Evolutionary conservation across 2,329 filamentous ascomycete genomes (phyloP), one percentile per base, ranked within the genome.

Genomic region (Geosmithia flava): DNA sequence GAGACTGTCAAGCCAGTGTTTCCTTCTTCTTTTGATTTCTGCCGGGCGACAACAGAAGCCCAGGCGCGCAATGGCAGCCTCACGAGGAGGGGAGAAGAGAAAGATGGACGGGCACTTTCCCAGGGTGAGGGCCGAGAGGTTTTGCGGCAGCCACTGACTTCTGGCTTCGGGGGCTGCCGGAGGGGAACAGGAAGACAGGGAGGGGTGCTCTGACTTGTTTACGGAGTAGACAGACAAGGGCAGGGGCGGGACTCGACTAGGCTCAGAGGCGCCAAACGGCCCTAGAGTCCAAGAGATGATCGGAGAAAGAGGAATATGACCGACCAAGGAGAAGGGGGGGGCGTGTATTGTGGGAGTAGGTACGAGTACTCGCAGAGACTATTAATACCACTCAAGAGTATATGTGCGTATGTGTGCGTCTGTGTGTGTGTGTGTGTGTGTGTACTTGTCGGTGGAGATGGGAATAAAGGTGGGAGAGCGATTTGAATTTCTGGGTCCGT

Each of bases 31-130:
- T 27, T 27, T 27, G 23, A 17, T n/a, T 44, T 27, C 44, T 41
- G 45, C 45, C 10, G 46, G 46, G 39, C 46, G 37, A 42, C 17
- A 37, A 19, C 10, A 33, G 27, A 47, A 37, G 45, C 49, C 49
- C 49, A 47, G 49, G 49, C 49, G 49, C 46, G 46, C 49, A 48
- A 42, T 20, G 46, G 42, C 49, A 48, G 49, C 47, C 47, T 48
- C 40, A 42, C 40, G 42, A 39, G 27, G 30, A n/a, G 46, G 27
- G 40, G 39, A 37, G 37, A 42, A 42, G 47, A 48, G 29, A 30
- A 41, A 40, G 42, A 48, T 29, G 30, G 47, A 45, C n/a, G 44
- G 40, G 19, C n/a, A 16, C 5, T n/a, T 33, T 13, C 6, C 33
- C 33, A 29, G 33, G 33, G 33, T 37, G 33, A 47, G 45, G n/a